phyloP scores from a whole-genome alignment of 805 yeast genomes.

The Kazachstania taianensis region DNA sequence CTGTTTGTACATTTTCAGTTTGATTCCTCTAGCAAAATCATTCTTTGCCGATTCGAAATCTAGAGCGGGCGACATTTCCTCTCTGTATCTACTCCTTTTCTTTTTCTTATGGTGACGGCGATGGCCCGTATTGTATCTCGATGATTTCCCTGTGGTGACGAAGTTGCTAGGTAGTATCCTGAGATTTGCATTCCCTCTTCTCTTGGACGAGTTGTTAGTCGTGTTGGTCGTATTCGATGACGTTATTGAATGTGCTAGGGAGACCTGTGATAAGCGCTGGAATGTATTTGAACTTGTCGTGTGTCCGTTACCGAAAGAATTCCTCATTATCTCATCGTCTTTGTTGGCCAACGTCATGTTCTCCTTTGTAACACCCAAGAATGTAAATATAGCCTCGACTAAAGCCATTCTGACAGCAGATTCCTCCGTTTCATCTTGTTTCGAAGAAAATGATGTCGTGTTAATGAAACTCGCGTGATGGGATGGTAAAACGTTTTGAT shows the following conservation, averaged over 20 bases:
- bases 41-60: slow-evolving; percentile 43
- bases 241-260: slow-evolving; percentile 9
- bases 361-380: slow-evolving; percentile 51
- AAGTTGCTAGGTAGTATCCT: slow-evolving; percentile 21
- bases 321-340: neutral
- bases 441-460: slow-evolving; percentile 36
- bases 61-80: slow-evolving; percentile 18
- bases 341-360: slow-evolving; percentile 6
- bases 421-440: slow-evolving; percentile 66
- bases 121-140: neutral
- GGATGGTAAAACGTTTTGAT: neutral
- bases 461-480: neutral
- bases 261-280: neutral
- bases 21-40: slow-evolving; percentile 51
- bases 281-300: neutral
- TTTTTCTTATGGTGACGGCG: slow-evolving; percentile 8
- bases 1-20: slow-evolving; percentile 42
- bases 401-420: slow-evolving; percentile 51
- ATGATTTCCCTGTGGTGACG: slow-evolving; percentile 10
- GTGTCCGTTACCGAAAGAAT: neutral
- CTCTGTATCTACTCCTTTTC: slow-evolving; percentile 12
- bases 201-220: slow-evolving; percentile 8
- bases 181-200: slow-evolving; percentile 14
- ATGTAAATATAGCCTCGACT: slow-evolving; percentile 57
- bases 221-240: slow-evolving; percentile 12